Evolutionary conservation across 2,329 filamentous ascomycete genomes (phyloP).

Genomic region (Tolypocladium sp.): DNA sequence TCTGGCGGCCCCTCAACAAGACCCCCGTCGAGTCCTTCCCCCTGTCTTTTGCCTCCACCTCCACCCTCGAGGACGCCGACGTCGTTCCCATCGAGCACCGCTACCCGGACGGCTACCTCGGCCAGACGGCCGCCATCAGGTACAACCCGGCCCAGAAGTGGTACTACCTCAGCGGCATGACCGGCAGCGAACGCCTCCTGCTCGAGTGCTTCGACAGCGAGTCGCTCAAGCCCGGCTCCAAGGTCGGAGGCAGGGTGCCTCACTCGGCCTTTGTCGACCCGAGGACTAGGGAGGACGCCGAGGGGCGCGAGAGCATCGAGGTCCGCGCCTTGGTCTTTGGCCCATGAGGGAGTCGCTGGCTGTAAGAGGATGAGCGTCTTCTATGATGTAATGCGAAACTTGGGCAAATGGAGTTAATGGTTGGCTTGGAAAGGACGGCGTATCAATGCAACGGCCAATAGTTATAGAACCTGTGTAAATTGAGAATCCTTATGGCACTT

Average conservation of each 20-base stretch:
- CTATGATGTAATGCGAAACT: neutral
- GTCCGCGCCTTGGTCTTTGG: slow-evolving; percentile 80
- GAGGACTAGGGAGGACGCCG: slow-evolving; percentile 58
- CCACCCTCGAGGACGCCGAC: slow-evolving; percentile 51
- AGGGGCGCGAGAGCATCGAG: slow-evolving; percentile 79
- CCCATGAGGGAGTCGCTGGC: slow-evolving; percentile 18
- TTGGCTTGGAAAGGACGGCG: neutral
- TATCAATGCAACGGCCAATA: neutral
- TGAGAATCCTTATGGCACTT: neutral
- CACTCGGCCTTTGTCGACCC: slow-evolving; percentile 77
- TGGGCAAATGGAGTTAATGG: neutral
- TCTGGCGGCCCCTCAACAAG: slow-evolving; percentile 62
- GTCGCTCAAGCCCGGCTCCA: slow-evolving; percentile 35
- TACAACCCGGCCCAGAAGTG: slow-evolving; percentile 57
- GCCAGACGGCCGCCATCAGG: slow-evolving; percentile 64
- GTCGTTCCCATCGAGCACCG: slow-evolving; percentile 65
- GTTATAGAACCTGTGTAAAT: neutral
- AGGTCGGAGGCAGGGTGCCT: slow-evolving; percentile 49
- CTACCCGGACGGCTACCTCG: slow-evolving; percentile 54
- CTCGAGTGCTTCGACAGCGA: slow-evolving; percentile 73
- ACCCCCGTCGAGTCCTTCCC: slow-evolving; percentile 57
- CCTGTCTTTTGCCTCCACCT: slow-evolving; percentile 59
- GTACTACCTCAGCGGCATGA: slow-evolving; percentile 77
- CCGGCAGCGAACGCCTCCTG: slow-evolving; percentile 59
- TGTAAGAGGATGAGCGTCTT: neutral